Base-by-base conservation (phyloP, 1,284 basidiomycete genomes). In the Boletus sp. region DNA sequence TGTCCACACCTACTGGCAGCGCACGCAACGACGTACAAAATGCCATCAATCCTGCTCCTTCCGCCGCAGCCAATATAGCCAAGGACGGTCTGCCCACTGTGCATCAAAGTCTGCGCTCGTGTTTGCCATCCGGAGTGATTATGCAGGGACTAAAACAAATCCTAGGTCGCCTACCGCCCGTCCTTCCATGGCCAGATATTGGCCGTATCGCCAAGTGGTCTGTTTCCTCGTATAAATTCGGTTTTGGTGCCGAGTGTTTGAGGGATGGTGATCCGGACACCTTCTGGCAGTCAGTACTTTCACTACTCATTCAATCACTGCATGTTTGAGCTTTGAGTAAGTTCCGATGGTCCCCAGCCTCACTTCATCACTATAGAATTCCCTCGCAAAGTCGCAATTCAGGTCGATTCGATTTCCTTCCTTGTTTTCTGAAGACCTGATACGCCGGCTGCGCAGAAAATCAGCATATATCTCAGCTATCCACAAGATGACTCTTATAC, bases 141-240 rank as follows among this genome's bases (percentile, higher is more conserved):
- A 35, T 16, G 18, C 33, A 41, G 37, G 41, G 35, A 51, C 59
- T 60, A 42, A 63, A 52, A 35, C 16, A 8, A 24, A 39, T 45
- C 29, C 22, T 42, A 73, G 75, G 69, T 58, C 77, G 75, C 51
- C 70, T 73, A 35, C 77, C 82, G 11, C 85, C 86, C 9, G 60
- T 70, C 42, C 76, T 88, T 9, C 83, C 81, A 0, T 89, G 83
- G 84, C 89, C 89, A 22, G 90, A 94, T 73, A 91, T 94, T 53
- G 91, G 91, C 13, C 78, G 85, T 53, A 82, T 92, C 20, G 96
- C 92, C 24, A 89, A 89, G 63, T 99, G 97, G 97, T 90, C 91
- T n/a, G 94, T 99, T 9, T 98, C 95, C 20, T 95, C 92, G 0
- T 94, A 87, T 76, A 99, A 99, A 74, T 96, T 96, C 63, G 96